phyloP scores from a whole-genome alignment of 176 grass and related monocot genomes.

The Phoenix dactylifera region DNA sequence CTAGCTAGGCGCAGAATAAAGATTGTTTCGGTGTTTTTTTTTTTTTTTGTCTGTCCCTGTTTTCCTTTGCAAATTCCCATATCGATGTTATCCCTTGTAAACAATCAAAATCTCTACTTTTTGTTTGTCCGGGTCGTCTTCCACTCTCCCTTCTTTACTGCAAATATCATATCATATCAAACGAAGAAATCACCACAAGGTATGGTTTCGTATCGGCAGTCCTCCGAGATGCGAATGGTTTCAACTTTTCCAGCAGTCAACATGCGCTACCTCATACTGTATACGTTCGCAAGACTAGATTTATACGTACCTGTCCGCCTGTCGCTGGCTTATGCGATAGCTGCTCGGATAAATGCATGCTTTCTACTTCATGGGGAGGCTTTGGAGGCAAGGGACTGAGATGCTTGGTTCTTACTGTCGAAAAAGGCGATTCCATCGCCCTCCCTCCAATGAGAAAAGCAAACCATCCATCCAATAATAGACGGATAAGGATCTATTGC shows the following conservation, averaged over 20 bases:
- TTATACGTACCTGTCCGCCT: neutral
- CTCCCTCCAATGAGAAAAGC: neutral
- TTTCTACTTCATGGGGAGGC: conserved; percentile 37
- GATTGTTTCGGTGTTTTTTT: neutral
- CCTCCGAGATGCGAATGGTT: neutral
- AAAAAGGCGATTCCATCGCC: conserved; percentile 30
- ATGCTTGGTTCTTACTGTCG: conserved; percentile 32
- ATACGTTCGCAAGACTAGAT: neutral
- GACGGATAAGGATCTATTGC: neutral
- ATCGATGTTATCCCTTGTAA: neutral
- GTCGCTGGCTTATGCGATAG: neutral
- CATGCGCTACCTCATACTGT: neutral
- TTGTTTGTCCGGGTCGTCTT: neutral
- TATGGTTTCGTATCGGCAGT: too few species aligned
- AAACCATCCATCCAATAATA: neutral
- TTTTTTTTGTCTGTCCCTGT: neutral
- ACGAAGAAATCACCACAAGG: neutral
- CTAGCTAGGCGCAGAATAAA: neutral
- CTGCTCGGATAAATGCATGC: conserved; percentile 18
- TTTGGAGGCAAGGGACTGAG: conserved; percentile 21
- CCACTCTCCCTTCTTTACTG: neutral
- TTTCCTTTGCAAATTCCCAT: neutral
- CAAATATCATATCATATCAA: neutral
- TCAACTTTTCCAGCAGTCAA: neutral
- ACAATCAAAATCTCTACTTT: neutral